Conservation (phyloP, 257 asterid species). For the Linderniella brevidens region DNA sequence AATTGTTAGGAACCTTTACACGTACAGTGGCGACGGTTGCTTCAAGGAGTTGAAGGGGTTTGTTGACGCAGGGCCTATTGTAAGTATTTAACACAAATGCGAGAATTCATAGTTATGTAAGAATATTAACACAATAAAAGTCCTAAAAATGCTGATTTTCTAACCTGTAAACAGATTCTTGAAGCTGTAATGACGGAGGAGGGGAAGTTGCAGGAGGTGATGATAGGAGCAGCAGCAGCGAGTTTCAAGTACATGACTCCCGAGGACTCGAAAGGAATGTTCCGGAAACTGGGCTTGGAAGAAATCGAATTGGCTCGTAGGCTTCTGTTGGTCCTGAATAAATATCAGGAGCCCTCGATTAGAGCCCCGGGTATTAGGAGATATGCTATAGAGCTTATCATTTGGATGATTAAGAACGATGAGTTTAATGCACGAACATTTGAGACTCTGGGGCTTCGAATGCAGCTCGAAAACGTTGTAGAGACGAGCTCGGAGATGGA, state of each 20-base stretch:
- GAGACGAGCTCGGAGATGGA: conserved; percentile 82
- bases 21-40: conserved; percentile 42
- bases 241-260: conserved; percentile 46
- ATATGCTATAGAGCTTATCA: conserved; percentile 52
- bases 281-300: conserved; percentile 19
- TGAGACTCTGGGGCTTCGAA: conserved; percentile 33
- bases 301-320: conserved; percentile 39
- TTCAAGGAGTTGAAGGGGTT: conserved; percentile 28
- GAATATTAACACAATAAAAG: too few species aligned
- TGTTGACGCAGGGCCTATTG: conserved; percentile 55
- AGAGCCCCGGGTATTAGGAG: conserved; percentile 78
- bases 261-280: conserved; percentile 30
- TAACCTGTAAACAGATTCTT: conserved; percentile 36
- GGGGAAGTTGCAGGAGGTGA: conserved; percentile 64
- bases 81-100: too few species aligned
- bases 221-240: conserved; percentile 64
- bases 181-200: conserved; percentile 63
- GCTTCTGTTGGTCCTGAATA: conserved; percentile 27
- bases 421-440: conserved; percentile 19
- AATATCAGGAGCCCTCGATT: conserved; percentile 37
- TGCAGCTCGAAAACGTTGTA: conserved; percentile 40
- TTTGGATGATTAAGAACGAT: conserved; percentile 81
- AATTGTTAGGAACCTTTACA: conserved; percentile 54
- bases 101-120: neutral
- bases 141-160: too few species aligned